Conservation (phyloP, 2,329 filamentous ascomycete genomes). For the Chrysoporthe deuterocubensis region DNA sequence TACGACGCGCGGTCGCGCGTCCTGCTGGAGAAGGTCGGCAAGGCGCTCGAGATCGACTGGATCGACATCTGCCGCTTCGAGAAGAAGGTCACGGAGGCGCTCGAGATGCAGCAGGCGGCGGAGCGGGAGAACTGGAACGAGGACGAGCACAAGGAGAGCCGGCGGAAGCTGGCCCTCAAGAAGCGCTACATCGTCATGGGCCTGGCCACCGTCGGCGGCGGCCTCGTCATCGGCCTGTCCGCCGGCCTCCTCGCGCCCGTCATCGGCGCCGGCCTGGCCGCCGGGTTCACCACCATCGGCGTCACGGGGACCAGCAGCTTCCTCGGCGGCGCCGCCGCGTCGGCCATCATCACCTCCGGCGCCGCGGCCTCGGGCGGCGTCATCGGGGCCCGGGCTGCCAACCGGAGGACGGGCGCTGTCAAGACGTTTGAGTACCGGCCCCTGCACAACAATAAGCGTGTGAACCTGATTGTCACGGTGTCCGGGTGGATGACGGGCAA, state of each 20-base stretch:
- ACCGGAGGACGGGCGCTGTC: conserved; percentile 86
- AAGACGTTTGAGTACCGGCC: conserved; percentile 97
- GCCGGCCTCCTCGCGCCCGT: conserved; percentile 90
- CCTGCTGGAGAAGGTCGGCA: conserved; percentile 81
- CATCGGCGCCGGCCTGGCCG: conserved; percentile 90
- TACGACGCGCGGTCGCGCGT: conserved; percentile 90
- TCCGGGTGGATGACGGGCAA: conserved; percentile 99
- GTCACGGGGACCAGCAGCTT: conserved; percentile 88
- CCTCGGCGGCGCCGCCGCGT: conserved; percentile 87
- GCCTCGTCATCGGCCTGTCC: conserved; percentile 92
- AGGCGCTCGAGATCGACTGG: conserved; percentile 81
- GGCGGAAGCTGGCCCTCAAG: conserved; percentile 80
- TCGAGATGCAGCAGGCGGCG: conserved; percentile 96
- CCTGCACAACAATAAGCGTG: conserved; percentile 95
- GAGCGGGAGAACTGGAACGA: conserved; percentile 98
- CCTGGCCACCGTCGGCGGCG: conserved; percentile 91
- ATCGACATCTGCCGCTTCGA: conserved; percentile 96
- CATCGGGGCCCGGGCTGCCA: conserved; percentile 84
- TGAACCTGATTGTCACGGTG: conserved; percentile 93
- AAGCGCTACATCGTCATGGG: conserved; percentile 94
- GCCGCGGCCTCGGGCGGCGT: conserved; percentile 85
- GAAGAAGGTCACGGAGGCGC: conserved; percentile 92
- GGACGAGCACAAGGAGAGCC: conserved; percentile 86
- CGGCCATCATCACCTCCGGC: conserved; percentile 89
- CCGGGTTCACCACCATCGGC: conserved; percentile 93